Evolutionary conservation across 2,329 filamentous ascomycete genomes (phyloP), one percentile per base, ranked within the genome.

Genomic region (Sarocladium strictum): DNA sequence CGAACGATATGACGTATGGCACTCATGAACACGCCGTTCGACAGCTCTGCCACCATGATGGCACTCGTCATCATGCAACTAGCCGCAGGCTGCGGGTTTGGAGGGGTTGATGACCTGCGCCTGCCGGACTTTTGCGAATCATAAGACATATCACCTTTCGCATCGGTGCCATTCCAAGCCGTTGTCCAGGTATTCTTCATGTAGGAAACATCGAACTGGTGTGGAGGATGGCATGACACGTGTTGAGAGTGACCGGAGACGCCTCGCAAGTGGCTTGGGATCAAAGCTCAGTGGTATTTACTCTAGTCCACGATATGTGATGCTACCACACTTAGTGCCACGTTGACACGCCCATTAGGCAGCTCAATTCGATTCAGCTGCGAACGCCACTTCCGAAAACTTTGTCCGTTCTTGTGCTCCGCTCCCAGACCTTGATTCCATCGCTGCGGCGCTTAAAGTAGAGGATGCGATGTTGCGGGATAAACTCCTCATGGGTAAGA

Each of bases 401-500:
- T 37, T 72, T 65, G 62, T 84, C 81, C 50, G 71, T 72, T 59
- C 79, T 76, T 57, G 69, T 72, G 59, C 71, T 72, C 57, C 78
- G 68, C 60, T 85, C 80, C 82, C 83, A 85, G 3, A 84, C 70
- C n/a, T 78, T 65, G 3, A 63, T 64, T 0, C 72, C 72, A 56
- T 81, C 79, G 55, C 73, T 77, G 63, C 66, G 74, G 11, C 76
- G 71, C 65, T 76, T 81, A 62, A 86, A 85, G 64, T 83, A 85
- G 55, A 83, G 63, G 58, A 86, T 82, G 15, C 83, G 73, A 61
- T 85, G 82, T 66, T 85, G 80, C 6, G 83, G 83, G 54, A 86
- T 85, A 61, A 84, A 86, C 65, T 86, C 83, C 56, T 85, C 81
- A 58, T 85, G 78, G 29, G 82, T 84, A 65, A 80, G 77, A 61